Evolutionary conservation across 2,329 filamentous ascomycete species (phyloP).

Genomic region (Coniochaeta sp.): DNA sequence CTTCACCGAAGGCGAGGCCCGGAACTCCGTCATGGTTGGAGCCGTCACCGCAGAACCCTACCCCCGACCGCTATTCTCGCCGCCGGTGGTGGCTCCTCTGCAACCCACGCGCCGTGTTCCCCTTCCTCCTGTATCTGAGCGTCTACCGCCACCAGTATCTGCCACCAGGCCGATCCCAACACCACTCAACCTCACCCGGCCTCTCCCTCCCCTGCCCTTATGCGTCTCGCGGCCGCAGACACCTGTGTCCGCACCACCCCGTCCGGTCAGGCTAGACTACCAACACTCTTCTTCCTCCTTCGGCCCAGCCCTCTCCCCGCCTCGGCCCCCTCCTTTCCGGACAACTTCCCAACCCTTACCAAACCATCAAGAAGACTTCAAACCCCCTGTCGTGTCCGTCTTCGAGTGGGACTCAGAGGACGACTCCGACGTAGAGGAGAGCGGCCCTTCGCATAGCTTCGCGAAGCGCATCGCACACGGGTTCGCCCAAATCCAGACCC

Average conservation of each 20-base stretch:
- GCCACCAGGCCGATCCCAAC: not conserved
- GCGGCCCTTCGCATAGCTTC: conserved; percentile 14
- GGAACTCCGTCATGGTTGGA: not conserved
- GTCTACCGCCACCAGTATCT: not conserved
- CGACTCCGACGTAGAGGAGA: conserved; percentile 1
- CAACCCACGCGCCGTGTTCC: not conserved
- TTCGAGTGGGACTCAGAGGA: conserved; percentile 38
- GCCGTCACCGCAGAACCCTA: not conserved
- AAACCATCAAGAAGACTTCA: not conserved
- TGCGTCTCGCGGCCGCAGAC: not conserved
- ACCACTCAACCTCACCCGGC: not conserved
- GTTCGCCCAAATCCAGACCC: conserved; percentile 15
- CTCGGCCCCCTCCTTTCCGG: not conserved
- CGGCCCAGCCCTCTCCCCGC: not conserved
- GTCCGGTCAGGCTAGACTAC: not conserved
- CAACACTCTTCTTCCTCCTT: not conserved
- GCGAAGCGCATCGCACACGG: conserved; percentile 33
- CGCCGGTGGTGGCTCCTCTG: not conserved
- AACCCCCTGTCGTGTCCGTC: conserved; percentile 27
- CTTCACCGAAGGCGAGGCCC: not conserved
- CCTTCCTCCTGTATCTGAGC: not conserved
- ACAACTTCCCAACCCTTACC: not conserved
- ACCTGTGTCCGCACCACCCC: not conserved
- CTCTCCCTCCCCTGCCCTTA: not conserved
- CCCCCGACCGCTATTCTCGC: not conserved